Base-by-base conservation (phyloP, 371 early-diverging fungal species). In the Lichtheimia ramosa region DNA sequence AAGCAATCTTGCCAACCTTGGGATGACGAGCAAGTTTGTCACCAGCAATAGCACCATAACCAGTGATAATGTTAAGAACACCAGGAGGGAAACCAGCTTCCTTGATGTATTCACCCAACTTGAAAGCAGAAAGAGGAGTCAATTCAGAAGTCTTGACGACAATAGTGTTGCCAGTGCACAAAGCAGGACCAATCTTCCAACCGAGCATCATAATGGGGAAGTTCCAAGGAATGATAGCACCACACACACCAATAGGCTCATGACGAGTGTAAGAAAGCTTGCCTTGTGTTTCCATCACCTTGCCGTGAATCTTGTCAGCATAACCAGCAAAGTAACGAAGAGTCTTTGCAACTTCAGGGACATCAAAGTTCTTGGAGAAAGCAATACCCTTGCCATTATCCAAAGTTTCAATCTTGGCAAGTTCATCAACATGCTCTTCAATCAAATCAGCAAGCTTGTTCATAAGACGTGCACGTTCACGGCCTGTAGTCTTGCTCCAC, bases 171-270 rank as follows among this genome's bases (percentile, higher is more conserved):
- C 96, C 96, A 14, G 92, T 92, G 5, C 91, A 91, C 39, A 96
- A 73, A 21, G 95, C 94, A 43, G 95, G 95, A 13, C 88, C 94
- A 10, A 94, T 66, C 81, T 94, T 95, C 95, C 92, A 92, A 15
- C 83, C 77, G 21, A 90, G 71, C 66, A 93, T 79, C 58, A 85
- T 65, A 24, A 95, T 69, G 2, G 96, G 96, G 68, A 91, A 95
- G 73, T 95, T 95, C 82, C 91, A 93, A 23, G 89, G 85, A 48
- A 89, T 89, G 58, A 95, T 92, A 40, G 88, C 82, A 20, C 87
- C 94, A 64, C 85, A 81, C 8, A 93, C 91, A 69, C 94, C 94
- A 54, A 90, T 73, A 0, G 95, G 92, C 63, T 92, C 92, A 46
- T 86, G 84, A 42, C 85, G 73, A 0, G 92, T 92, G 59, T 87